Evolutionary conservation across 1,139 yeast genomes (phyloP), one percentile per base, ranked within the genome.

Genomic region (Petasospora rhodanensis): DNA sequence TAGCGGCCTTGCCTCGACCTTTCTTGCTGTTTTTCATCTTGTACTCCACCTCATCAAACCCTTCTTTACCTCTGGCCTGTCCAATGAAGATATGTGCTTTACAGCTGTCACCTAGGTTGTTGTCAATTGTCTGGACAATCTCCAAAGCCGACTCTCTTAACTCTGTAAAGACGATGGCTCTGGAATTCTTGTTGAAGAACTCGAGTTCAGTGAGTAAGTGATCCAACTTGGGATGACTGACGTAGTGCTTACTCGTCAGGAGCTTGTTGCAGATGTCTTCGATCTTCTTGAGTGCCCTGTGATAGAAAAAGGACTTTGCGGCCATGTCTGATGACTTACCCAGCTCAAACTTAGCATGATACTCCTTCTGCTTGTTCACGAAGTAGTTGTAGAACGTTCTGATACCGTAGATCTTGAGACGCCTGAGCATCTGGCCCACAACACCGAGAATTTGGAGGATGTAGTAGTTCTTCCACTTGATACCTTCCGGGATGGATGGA

Each of bases 61-160:
- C 77, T 31, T 76, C 84, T 50, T 73, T 76, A 22, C 68, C 76
- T 34, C 57, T 62, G 0, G 77, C 61, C 44, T 93, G 99, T 0
- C 99, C 99, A 42, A 93, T 84, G 54, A 93, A 93, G 18, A 91
- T 75, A 54, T 86, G 95, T 0, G 98, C 85, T 34, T 73, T 71
- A 17, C 83, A 66, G 2, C 58, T 57, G 4, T 60, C 57, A 12
- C 62, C 59, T 12, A 58, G 47, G 40, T 57, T 49, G 14, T 54
- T 55, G 41, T 78, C 84, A 22, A 91, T 66, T 4, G 77, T 70
- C 38, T 76, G 73, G 1, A 85, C 86, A 33, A 93, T 81, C 43
- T 87, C 96, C 22, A 85, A 63, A 0, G 97, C 97, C 5, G 95
- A 81, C 42, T 84, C 94, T 51, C 99, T 70, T 42, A 76, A 73